These are phyloP conservation scores for Poteriospumella lacustris DNA, from an alignment of 108 stramenopile species.

Conservation along the genomic window DNA sequence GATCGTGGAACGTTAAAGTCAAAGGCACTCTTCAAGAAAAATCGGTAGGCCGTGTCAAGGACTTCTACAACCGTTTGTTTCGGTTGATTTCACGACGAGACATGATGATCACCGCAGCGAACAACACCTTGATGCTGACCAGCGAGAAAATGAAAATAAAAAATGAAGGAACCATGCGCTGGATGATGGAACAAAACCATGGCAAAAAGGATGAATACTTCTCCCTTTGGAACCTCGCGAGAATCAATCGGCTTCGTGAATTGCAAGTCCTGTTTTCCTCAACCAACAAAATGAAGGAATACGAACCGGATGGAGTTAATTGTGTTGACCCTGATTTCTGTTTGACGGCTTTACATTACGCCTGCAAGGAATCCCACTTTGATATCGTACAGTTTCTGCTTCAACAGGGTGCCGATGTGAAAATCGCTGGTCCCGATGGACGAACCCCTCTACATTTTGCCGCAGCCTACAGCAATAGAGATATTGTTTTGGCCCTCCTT, in stretches of 20 bases:
- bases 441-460: constrained; percentile 20
- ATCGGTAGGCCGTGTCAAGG: background rate
- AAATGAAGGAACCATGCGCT: background rate
- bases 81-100: background rate
- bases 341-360: constrained; percentile 18
- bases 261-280: background rate
- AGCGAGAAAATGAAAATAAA: constrained; percentile 9
- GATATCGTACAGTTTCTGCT: background rate
- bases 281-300: background rate
- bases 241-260: background rate
- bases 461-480: constrained; percentile 1
- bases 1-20: background rate
- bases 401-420: background rate
- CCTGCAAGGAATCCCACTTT: background rate
- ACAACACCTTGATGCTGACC: background rate
- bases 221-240: background rate
- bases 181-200: background rate
- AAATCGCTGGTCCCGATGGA: background rate
- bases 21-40: background rate
- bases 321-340: constrained; percentile 14
- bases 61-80: background rate
- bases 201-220: background rate
- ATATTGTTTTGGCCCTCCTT: background rate
- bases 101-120: background rate
- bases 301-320: background rate